Evolutionary conservation across 805 yeast species (phyloP), one percentile per base, ranked within the genome.

Genomic region (Barnettozyma sucrosica): DNA sequence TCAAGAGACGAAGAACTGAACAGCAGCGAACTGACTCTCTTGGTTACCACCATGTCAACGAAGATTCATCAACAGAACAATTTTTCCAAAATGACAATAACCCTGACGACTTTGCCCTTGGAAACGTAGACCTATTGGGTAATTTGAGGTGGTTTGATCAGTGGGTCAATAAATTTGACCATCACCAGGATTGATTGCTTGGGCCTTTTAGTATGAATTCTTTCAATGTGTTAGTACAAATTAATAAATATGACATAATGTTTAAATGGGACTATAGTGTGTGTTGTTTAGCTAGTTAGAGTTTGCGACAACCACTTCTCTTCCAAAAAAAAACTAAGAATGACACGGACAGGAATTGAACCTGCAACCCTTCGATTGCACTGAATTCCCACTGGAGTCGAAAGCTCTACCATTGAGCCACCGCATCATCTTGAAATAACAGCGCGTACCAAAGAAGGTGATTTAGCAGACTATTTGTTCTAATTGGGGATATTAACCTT

Each of bases 341-440:
- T 78, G 82, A 78, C 81, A 79, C 83, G 82, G 83, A 80, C 86
- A 80, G 85, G 85, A 80, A 79, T 80, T 77, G 85, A 81, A 81
- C 85, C 85, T 80, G 85, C 85, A 80, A 76, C 85, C 85, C 79
- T 80, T 78, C 80, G 85, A 79, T 79, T 66, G 67, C 76, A 69
- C 59, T 55, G 51, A 47, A 51, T 58, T 62, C 70, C 68, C 58
- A 62, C 77, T 79, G 83, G 83, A 79, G 80, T 78, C 83, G 79
- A 79, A 79, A 76, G 83, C 83, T 79, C 83, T 78, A 77, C 83
- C 83, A 79, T 79, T 78, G 83, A 79, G 83, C 83, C 83, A 78
- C 81, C 79, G 80, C 81, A 73, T 77, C 81, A 68, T 57, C 61
- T 59, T 55, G 40, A 30, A 32, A 41, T 14, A 26, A 6, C n/a